Evolutionary conservation across 2,329 filamentous ascomycete species (phyloP), one percentile per base, ranked within the genome.

Genomic region (Taxawa tesnikishii): DNA sequence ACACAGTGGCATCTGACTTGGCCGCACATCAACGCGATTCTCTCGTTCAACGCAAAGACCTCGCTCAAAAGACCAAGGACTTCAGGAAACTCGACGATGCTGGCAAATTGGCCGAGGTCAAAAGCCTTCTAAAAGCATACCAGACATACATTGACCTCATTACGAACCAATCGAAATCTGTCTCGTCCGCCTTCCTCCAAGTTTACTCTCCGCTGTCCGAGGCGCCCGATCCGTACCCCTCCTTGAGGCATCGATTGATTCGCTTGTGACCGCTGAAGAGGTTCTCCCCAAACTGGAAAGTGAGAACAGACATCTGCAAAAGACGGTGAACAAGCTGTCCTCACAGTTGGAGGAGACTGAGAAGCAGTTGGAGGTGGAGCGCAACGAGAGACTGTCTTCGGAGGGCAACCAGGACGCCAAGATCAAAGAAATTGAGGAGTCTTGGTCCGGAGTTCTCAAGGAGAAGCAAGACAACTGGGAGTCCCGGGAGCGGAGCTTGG

Each of bases 51-150:
- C 73, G 90, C 32, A 98, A 98, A 54, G 92, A 98, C 39, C 67
- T 98, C 13, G 90, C 92, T n/a, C 87, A 94, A 53, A 96, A 94
- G 67, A 98, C 90, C 1, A 98, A 98, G 51, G 88, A 96, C 48
- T 98, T 96, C 47, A 71, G 87, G 39, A 96, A 94, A 56, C 70
- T 93, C 8, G 88, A 96, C 46, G 85, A 98, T 64, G 64, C 79
- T 8, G 74, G 73, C 35, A 98, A 96, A 57, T 62, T 98, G 33
- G 67, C 68, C 4, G 90, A 98, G 56, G 76, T 93, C 62, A 98
- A 96, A 60, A 75, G 75, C 24, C 62, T 98, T 31, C 61, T 98
- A 37, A 50, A 55, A 88, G 85, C 87, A 30, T 98, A 98, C 63
- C 90, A 98, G 60, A 81, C 79, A 32, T 98, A 96, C 52, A 94